A percentile compares a stretch with the other conserved stretches of the same genome.
phyloP scores from a whole-genome alignment of 2,329 filamentous ascomycete genomes.

The Xylariaceae sp. region DNA sequence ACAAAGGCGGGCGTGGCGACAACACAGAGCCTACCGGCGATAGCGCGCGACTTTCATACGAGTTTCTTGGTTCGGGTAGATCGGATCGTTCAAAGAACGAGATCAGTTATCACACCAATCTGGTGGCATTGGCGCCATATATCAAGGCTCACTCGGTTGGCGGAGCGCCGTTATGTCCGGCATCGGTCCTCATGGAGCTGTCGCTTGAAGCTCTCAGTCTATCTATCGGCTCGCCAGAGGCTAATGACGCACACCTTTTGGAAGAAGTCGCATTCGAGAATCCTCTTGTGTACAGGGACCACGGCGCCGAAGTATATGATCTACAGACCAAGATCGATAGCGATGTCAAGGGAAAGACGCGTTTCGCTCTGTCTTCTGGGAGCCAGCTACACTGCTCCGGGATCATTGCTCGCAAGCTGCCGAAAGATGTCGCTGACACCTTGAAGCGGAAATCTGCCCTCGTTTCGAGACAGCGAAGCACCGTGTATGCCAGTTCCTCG shows the following conservation, averaged over 20 bases:
- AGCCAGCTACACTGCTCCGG: conserved; percentile 8
- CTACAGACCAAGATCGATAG: background rate
- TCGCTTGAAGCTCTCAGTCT: conserved; percentile 18
- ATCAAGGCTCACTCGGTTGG: conserved; percentile 21
- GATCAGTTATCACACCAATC: conserved; percentile 6
- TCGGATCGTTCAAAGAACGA: background rate
- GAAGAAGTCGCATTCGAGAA: conserved; percentile 6
- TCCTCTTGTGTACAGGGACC: background rate
- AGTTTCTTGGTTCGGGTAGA: conserved; percentile 7
- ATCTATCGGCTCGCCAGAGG: background rate
- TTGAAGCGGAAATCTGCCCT: conserved; percentile 7
- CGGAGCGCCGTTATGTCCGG: conserved; percentile 19
- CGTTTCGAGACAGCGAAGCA: conserved; percentile 7
- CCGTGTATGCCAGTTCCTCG: background rate
- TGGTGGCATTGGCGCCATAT: conserved; percentile 7
- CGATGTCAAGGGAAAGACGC: background rate
- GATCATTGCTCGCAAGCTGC: conserved; percentile 1
- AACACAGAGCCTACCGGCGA: background rate
- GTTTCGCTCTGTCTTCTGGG: background rate
- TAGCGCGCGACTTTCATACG: conserved; percentile 1
- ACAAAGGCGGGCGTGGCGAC: background rate
- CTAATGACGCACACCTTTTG: background rate
- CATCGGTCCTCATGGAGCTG: conserved; percentile 23
- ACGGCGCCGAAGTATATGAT: background rate
- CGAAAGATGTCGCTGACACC: conserved; percentile 2